Evolutionary conservation across 371 early-diverging fungal genomes (phyloP), one percentile per base, ranked within the genome.

Genomic region (Haplosporangium sp.): DNA sequence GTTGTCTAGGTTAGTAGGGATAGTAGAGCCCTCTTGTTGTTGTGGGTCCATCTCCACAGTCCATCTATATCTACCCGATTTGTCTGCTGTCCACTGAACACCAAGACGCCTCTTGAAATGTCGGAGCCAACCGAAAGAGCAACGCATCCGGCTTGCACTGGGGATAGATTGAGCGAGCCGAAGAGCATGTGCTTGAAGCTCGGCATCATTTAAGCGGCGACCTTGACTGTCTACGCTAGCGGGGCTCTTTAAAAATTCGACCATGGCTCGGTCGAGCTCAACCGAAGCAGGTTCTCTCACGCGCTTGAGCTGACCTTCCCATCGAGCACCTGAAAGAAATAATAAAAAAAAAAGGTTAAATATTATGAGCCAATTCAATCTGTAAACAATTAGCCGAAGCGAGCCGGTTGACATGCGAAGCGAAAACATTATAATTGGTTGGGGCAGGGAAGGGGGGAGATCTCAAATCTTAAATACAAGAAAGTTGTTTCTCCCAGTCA

Each of bases 301-400:
- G 64, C 78, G 78, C 74, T 78, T 78, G 50, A 78, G 71, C 55
- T 78, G 78, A 37, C 78, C 78, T 42, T 78, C 78, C 78, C 78
- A 78, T 63, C 70, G 61, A 7, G 78, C 63, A 5, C 74, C 74
- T 55, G 56, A 45, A 61, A 17, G 9, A 27, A 15, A 8, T 38
- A 2, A 35, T 42, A 40, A 38, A 57, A 20, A 61, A 39, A 61
- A 57, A 8, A 40, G 20, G 19, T 61, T 40, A 61, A 55, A 17
- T 37, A 27, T 44, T 19, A 44, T 44, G 44, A 44, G 44, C 44
- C 44, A 11, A 11, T 44, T 8, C 7, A 44, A 2, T 11, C 8
- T 11, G 38, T 39, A 45, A 44, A 47, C 27, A 13, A 45, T 52
- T 8, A 56, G 61, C 67, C 72, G 77, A 77, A 72, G 72, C 77